Base-by-base conservation (phyloP, 345 rosid species). In the Citrus medica region DNA sequence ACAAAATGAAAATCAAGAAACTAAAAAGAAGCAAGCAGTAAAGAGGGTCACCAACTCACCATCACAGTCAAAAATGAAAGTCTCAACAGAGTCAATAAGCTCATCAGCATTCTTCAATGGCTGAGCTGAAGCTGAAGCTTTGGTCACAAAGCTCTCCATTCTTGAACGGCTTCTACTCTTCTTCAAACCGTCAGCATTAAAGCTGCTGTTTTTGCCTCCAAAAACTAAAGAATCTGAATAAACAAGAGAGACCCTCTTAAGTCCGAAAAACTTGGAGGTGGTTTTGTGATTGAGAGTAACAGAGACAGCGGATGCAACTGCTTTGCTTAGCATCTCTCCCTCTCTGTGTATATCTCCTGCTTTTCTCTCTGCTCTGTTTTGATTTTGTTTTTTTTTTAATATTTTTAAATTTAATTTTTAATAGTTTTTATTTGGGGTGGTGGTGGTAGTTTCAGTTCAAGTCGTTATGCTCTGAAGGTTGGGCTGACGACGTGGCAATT, bases 11-110 rank as follows among this genome's bases (percentile, higher is more conserved):
- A 64, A 32, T 17, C 0, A 62, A 63, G 14, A 16, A 17, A 65
- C 40, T 17, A 65, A 5, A 66, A 9, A 16, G 3, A 67, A 16
- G 53, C 1, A 9, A 62, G 22, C 22, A 30, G 42, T 7, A n/a
- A 64, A 76, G 21, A 21, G 37, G 35, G 61, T 56, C 3, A 93
- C 98, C 99, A 62, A 93, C 97, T 60, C 3, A 93, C 99, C 99
- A 62, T 95, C 98, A 66, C 99, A 95, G 72, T 95, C 99, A 67
- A 93, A 95, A 82, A 95, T 89, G 83, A 95, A 95, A 42, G 99
- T 93, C 85, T 93, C 94, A 56, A 93, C 98, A 65, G 97, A 93
- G 76, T 89, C 86, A 42, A 95, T 92, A 84, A 95, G 98, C 76
- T 87, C 88, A 67, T 91, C 97, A 28, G 97, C 94, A 76, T 95